These are phyloP conservation scores for Serpula lacrymans DNA, from an alignment of 768 basidiomycete species.

Conservation along the genomic window DNA sequence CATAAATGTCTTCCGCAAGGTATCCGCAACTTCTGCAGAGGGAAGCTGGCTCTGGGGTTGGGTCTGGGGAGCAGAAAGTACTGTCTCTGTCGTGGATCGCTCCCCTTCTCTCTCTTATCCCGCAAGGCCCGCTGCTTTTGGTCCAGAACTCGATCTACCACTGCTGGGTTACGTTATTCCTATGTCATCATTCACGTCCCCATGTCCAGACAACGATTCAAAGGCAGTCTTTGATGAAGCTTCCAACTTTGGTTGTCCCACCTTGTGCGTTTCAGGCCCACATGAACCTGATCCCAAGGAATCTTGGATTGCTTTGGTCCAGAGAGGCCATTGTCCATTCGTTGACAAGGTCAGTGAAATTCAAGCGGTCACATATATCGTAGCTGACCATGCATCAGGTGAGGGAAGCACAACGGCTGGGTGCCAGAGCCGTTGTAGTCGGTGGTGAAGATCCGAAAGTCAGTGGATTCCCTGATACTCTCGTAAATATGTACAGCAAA, in stretches of 20 bases:
- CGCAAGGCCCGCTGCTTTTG: constrained; percentile 75
- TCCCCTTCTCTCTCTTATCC: constrained; percentile 66
- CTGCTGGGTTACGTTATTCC: constrained; percentile 73
- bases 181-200: constrained; percentile 56
- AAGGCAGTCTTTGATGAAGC: constrained; percentile 1
- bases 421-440: constrained; percentile 88
- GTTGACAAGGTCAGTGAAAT: constrained; percentile 69
- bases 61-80: constrained; percentile 67
- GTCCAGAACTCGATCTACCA: constrained; percentile 63
- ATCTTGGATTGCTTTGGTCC: constrained; percentile 87
- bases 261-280: constrained; percentile 55
- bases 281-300: constrained; percentile 59
- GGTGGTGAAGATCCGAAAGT: constrained; percentile 73
- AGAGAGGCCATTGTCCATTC: constrained; percentile 88
- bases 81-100: constrained; percentile 75
- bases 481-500: constrained; percentile 92
- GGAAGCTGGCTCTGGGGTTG: constrained; percentile 57
- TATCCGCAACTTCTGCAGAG: constrained; percentile 42
- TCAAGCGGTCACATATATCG: constrained; percentile 16
- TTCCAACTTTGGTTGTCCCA: constrained; percentile 63
- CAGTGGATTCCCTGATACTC: constrained; percentile 65
- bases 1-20: constrained; percentile 26
- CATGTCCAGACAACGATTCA: constrained; percentile 42
- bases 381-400: constrained; percentile 23
- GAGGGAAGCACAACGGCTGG: constrained; percentile 62